Percentiles rank a stretch among this genome's conserved stretches.
These are phyloP conservation scores for Candida xiaguanensis DNA, from an alignment of 805 yeast genomes.

Conservation along the genomic window DNA sequence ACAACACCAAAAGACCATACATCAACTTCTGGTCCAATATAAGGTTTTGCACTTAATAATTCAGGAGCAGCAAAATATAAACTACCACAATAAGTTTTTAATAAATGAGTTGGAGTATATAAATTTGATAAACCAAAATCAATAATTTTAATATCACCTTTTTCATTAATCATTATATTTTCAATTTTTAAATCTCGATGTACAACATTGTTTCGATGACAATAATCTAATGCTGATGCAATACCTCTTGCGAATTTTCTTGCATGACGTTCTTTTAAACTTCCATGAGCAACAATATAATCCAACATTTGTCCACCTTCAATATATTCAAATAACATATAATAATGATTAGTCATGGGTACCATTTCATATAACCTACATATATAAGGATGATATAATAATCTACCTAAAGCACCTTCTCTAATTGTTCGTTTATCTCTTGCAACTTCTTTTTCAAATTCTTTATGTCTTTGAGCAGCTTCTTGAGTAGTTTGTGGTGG, in stretches of 20 bases:
- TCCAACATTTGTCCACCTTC: constrained; percentile 98
- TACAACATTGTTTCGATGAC: constrained; percentile 91
- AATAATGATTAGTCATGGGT: constrained; percentile 94
- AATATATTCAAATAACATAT: constrained; percentile 94
- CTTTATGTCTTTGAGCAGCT: constrained; percentile 59
- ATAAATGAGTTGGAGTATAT: constrained; percentile 63
- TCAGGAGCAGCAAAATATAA: constrained; percentile 99
- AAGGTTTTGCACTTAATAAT: constrained; percentile 85
- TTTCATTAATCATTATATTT: constrained; percentile 88
- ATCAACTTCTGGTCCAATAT: constrained; percentile 95
- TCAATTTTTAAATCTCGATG: constrained; percentile 97
- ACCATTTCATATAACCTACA: constrained; percentile 91
- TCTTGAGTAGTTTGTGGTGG: constrained; percentile 61
- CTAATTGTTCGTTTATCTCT: constrained; percentile 90
- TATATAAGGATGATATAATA: constrained; percentile 87
- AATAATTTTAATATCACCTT: constrained; percentile 91
- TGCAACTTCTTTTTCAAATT: constrained; percentile 76
- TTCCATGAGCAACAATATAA: constrained; percentile 94
- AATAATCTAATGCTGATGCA: constrained; percentile 88
- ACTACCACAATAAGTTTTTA: constrained; percentile 96
- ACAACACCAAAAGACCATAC: constrained; percentile 99
- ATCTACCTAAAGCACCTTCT: constrained; percentile 91
- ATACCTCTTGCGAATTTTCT: constrained; percentile 93
- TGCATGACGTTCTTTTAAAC: constrained; percentile 89
- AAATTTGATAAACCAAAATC: constrained; percentile 95